Base-by-base conservation (phyloP, 2,329 filamentous ascomycete species). In the Sporothrix mexicana region DNA sequence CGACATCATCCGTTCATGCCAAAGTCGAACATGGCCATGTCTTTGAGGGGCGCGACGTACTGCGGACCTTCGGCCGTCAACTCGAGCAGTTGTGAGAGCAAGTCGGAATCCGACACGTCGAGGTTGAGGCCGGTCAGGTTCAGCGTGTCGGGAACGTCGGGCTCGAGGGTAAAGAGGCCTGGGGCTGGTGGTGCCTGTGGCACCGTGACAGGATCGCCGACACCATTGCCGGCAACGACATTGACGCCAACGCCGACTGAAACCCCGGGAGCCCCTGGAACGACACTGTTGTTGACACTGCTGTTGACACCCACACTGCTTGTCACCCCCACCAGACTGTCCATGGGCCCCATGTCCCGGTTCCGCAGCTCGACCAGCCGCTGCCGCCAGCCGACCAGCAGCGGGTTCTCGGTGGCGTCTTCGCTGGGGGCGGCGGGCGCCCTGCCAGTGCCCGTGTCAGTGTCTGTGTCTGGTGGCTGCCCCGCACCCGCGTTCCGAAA, bases 21-120 rank as follows among this genome's bases (percentile, higher is more conserved):
- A 70, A 69, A 70, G 10, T 70, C 68, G 5, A 70, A 47, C 68
- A 70, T 70, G 53, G 68, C 68, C 53, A 70, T 49, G 53, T 70
- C 41, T 20, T 61, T 30, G n/a, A 61, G 53, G 15, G 68, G 68
- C 7, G 68, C 53, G 10, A 70, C 53, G 15, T 59, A 70, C 36
- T 61, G 68, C 8, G 53, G 53, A 1, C 68, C 53, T 36, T 70
- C 68, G 4, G 53, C 68, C 5, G 53, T 61, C 36, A 61, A 20
- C 6, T 61, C 53, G n/a, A 70, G 68, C 0, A 61, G 68, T 49
- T 70, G 51, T 20, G 53, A 61, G 8, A 69, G 36, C 15, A 69
- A 8, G 20, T 69, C 51, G 2, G 67, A 17, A 47, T 69, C 67
- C 9, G 67, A 69, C 67, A 69, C 67, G 49, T 69, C 66, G 6